phyloP scores from a whole-genome alignment of 306 rosid genomes.

The Citrullus amarus region DNA sequence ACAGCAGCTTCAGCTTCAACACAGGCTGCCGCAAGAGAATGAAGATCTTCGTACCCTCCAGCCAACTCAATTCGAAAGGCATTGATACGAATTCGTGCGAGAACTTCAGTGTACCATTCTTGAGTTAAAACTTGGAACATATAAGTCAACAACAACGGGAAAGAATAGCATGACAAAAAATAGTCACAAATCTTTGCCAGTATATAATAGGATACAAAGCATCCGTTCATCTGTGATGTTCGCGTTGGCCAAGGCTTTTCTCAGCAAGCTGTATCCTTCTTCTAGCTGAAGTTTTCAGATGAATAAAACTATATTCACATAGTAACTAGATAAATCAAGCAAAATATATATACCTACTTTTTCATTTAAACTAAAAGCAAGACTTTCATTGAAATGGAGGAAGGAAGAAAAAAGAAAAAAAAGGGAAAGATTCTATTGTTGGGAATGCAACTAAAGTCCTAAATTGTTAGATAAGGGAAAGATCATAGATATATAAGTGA shows the following conservation, averaged over 20 bases:
- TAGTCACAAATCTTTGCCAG: slow-evolving; percentile 1
- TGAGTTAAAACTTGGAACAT: slow-evolving; percentile 61
- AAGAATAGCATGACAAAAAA: not conserved
- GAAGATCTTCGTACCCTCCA: slow-evolving; percentile 68
- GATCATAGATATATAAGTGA: too few relatives aligned
- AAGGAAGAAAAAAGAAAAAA: not conserved
- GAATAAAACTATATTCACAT: not conserved
- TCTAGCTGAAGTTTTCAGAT: slow-evolving; percentile 51
- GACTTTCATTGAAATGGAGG: not conserved
- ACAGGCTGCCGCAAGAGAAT: slow-evolving; percentile 53
- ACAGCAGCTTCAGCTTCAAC: slow-evolving; percentile 74
- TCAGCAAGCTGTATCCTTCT: slow-evolving; percentile 52
- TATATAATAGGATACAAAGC: slow-evolving; percentile 68
- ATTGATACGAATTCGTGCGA: slow-evolving; percentile 76
- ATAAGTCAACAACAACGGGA: slow-evolving; percentile 22
- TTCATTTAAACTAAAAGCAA: not conserved
- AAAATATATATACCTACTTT: not conserved
- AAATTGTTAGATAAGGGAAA: too few relatives aligned
- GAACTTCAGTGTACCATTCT: slow-evolving; percentile 58
- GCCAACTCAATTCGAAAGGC: slow-evolving; percentile 76
- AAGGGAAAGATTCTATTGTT: too few relatives aligned
- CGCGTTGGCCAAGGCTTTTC: slow-evolving; percentile 38
- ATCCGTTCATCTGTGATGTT: slow-evolving; percentile 35
- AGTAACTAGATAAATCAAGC: slow-evolving; percentile 6
- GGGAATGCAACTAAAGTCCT: too few relatives aligned